phyloP scores from a whole-genome alignment of 129 eudicot species.

The Erigeron canadensis region DNA sequence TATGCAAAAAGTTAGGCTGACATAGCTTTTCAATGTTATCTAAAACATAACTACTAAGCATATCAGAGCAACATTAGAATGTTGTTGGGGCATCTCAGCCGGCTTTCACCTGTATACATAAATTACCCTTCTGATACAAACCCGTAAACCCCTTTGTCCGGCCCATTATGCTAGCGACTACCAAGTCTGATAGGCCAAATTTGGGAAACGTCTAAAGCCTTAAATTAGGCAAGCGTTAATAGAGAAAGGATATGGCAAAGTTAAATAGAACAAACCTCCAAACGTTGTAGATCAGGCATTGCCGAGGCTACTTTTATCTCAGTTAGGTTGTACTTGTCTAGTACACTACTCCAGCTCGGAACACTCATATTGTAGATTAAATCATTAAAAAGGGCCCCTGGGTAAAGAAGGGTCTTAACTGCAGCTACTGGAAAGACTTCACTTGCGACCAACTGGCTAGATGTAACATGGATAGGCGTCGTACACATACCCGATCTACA shows the following conservation, averaged over 20 bases:
- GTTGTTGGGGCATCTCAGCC: too few species aligned
- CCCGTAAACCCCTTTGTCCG: neutral
- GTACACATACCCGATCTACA: slow-evolving; percentile 92
- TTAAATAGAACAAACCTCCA: slow-evolving; percentile 64
- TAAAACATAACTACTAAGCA: neutral
- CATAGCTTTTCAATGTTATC: too few species aligned
- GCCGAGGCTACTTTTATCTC: slow-evolving; percentile 70
- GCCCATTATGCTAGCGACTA: neutral
- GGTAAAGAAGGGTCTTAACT: slow-evolving; percentile 81
- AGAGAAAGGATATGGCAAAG: slow-evolving; percentile 12
- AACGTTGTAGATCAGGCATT: slow-evolving; percentile 70
- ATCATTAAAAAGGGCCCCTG: slow-evolving; percentile 75
- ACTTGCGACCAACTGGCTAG: slow-evolving; percentile 87
- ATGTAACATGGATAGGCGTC: slow-evolving; percentile 81
- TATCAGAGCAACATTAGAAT: too few species aligned
- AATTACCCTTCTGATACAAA: too few species aligned
- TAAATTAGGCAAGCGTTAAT: neutral
- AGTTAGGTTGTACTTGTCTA: slow-evolving; percentile 74
- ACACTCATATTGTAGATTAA: slow-evolving; percentile 56
- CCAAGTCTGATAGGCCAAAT: slow-evolving; percentile 15
- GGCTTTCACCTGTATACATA: too few species aligned
- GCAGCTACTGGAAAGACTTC: slow-evolving; percentile 77
- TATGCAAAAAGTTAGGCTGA: too few species aligned
- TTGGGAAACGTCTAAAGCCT: neutral
- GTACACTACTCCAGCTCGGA: slow-evolving; percentile 70